phyloP scores from a whole-genome alignment of 2,329 filamentous ascomycete species.

The Trichoderma sp. region DNA sequence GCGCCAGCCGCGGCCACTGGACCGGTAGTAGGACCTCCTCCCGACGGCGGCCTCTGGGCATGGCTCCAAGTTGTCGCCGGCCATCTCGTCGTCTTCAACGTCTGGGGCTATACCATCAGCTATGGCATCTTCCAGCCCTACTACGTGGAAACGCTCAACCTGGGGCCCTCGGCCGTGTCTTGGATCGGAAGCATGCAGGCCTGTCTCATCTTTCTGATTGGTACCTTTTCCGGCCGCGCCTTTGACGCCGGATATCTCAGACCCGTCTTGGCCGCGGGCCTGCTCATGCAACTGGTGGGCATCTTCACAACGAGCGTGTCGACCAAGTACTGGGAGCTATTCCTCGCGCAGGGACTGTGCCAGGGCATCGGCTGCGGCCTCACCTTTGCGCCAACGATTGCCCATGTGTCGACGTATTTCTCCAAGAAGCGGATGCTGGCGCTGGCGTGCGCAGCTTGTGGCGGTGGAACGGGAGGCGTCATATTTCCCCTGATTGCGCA shows the following conservation, averaged over 20 bases:
- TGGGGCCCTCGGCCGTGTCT: slow-evolving; percentile 46
- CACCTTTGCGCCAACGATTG: slow-evolving; percentile 57
- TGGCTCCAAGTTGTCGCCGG: slow-evolving; percentile 47
- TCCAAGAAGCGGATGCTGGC: slow-evolving; percentile 61
- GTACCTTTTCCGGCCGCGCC: slow-evolving; percentile 47
- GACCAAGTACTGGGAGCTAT: slow-evolving; percentile 51
- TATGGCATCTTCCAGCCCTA: slow-evolving; percentile 48
- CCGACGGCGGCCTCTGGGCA: slow-evolving; percentile 44
- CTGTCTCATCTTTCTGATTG: slow-evolving; percentile 48
- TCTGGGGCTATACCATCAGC: slow-evolving; percentile 47
- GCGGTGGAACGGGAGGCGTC: slow-evolving; percentile 64
- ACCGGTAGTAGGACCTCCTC: slow-evolving; percentile 33
- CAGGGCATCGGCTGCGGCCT: slow-evolving; percentile 60
- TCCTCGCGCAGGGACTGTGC: slow-evolving; percentile 59
- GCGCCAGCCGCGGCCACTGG: neutral
- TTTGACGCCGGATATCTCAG: slow-evolving; percentile 49
- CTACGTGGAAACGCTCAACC: slow-evolving; percentile 42
- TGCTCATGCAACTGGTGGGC: slow-evolving; percentile 50
- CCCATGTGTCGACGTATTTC: slow-evolving; percentile 65
- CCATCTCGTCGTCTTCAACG: slow-evolving; percentile 45
- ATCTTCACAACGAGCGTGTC: slow-evolving; percentile 51
- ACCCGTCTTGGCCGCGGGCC: slow-evolving; percentile 40
- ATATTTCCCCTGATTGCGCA: slow-evolving; percentile 63
- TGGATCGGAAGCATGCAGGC: slow-evolving; percentile 56
- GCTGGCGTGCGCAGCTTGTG: slow-evolving; percentile 61